Percentiles rank a stretch among this genome's conserved stretches.
These are phyloP conservation scores for Didymella pomorum DNA, from an alignment of 2,329 filamentous ascomycete species.

Conservation along the genomic window DNA sequence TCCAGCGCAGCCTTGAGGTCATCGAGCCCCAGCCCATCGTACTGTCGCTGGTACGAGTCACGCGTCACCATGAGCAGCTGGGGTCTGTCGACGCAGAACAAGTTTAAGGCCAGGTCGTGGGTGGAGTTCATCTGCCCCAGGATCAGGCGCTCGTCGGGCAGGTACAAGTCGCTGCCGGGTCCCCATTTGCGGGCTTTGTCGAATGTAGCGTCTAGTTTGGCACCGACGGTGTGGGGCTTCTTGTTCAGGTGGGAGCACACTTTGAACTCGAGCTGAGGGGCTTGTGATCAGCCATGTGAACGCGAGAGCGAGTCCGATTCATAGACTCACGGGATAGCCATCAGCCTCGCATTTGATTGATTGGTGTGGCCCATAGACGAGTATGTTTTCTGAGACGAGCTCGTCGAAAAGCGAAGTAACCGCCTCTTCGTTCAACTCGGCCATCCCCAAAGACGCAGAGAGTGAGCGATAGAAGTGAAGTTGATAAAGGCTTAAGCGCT, in stretches of 20 bases:
- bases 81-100: slow-evolving; percentile 59
- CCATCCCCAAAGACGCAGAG: slow-evolving; percentile 15
- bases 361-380: slow-evolving; percentile 37
- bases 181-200: slow-evolving; percentile 38
- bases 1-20: slow-evolving; percentile 54
- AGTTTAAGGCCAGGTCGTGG: slow-evolving; percentile 59
- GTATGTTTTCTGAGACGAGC: slow-evolving; percentile 34
- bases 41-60: slow-evolving; percentile 58
- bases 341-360: slow-evolving; percentile 26
- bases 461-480: background rate
- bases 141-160: slow-evolving; percentile 54
- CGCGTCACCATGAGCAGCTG: slow-evolving; percentile 59
- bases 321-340: slow-evolving; percentile 38
- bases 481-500: background rate
- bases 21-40: too few species aligned
- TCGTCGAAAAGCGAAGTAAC: slow-evolving; percentile 35
- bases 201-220: slow-evolving; percentile 27
- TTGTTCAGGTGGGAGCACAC: slow-evolving; percentile 39
- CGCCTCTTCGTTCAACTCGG: slow-evolving; percentile 20
- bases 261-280: slow-evolving; percentile 42
- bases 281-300: slow-evolving; percentile 3
- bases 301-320: background rate
- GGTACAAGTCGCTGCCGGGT: slow-evolving; percentile 54
- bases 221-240: slow-evolving; percentile 43
- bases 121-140: slow-evolving; percentile 52